Base-by-base conservation (phyloP, 805 yeast species). In the Spathaspora gorwiae region DNA sequence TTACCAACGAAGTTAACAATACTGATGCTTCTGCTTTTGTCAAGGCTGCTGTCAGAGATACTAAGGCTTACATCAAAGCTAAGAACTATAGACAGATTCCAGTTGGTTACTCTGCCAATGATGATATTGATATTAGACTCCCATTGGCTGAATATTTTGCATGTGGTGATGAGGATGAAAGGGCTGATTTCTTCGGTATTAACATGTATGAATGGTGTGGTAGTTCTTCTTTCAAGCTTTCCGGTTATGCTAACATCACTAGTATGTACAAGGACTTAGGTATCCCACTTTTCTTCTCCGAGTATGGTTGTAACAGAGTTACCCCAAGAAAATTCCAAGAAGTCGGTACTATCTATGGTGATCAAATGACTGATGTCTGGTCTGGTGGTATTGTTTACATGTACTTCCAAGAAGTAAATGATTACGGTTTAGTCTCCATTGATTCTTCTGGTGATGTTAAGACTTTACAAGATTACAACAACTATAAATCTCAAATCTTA, bases 151-250 rank as follows among this genome's bases (percentile, higher is more conserved):
- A 83, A 54, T 86, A 82, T 67, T 86, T 86, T 56, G 76, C 82
- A 37, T 86, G 94, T 73, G 92, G 92, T 66, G 79, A 74, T 49
- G 70, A 62, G 7, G 82, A 75, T 45, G 82, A 62, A 15, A 73
- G 73, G 54, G 90, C 89, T 48, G 94, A 86, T 65, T 86, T 86
- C 75, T 86, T 84, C 63, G 94, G 94, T 76, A 82, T 85, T 64
- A 86, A 86, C 78, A 84, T 84, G 89, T 86, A 86, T 73, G 89
- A 84, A 72, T 86, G 94, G 94, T 85, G 94, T 75, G 92, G 92
- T 58, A 38, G 59, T 14, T 79, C 87, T 14, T 61, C 78, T 43
- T 85, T 72, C 72, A 44, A 60, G 30, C 50, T 63, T 6, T 84
- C 90, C 47, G 94, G 94, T 61, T 86, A 82, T 68, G 59, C 70